These are phyloP conservation scores for Cyberlindnera bimundalis DNA, from an alignment of 805 yeast genomes.

Conservation along the genomic window DNA sequence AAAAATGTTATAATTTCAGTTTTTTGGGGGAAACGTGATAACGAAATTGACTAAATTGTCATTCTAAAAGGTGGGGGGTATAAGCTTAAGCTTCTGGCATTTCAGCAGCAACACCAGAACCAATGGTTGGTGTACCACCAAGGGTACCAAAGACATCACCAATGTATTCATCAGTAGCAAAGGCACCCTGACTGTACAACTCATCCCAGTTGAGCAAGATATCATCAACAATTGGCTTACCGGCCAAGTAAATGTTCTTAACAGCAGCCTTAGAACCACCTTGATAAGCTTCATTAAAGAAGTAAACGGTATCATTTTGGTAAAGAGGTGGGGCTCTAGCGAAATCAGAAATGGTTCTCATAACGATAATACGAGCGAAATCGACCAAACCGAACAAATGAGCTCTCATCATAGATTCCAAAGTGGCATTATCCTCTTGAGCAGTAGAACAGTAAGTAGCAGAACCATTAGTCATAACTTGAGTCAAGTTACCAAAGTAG, in stretches of 20 bases:
- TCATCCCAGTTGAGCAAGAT: conserved; percentile 16
- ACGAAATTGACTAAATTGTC: too few relatives aligned
- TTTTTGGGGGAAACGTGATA: too few relatives aligned
- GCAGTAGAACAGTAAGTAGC: conserved; percentile 17
- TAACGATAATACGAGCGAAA: conserved; percentile 10
- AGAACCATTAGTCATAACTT: conserved; percentile 14
- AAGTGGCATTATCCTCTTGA: conserved; percentile 17
- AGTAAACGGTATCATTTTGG: conserved; percentile 13
- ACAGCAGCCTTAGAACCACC: conserved; percentile 16
- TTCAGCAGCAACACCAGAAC: conserved; percentile 8
- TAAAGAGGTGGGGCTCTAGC: conserved; percentile 14
- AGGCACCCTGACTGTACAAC: conserved; percentile 12
- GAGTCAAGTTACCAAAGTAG: conserved; percentile 17
- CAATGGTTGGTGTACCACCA: conserved; percentile 16
- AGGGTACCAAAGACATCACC: conserved; percentile 19
- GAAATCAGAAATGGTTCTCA: conserved; percentile 15
- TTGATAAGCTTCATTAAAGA: conserved; percentile 15
- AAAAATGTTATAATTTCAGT: too few relatives aligned
- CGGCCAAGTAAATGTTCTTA: conserved; percentile 14
- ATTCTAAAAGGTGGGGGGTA: too few relatives aligned
- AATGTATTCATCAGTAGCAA: conserved; percentile 12
- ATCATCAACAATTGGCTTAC: conserved; percentile 16
- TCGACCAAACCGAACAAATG: conserved; percentile 12
- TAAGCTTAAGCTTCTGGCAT: conserved; percentile 9
- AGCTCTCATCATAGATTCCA: conserved; percentile 17